These are phyloP conservation scores for Suhomyces bolitotheri DNA, from an alignment of 1,139 yeast species.

Conservation along the genomic window DNA sequence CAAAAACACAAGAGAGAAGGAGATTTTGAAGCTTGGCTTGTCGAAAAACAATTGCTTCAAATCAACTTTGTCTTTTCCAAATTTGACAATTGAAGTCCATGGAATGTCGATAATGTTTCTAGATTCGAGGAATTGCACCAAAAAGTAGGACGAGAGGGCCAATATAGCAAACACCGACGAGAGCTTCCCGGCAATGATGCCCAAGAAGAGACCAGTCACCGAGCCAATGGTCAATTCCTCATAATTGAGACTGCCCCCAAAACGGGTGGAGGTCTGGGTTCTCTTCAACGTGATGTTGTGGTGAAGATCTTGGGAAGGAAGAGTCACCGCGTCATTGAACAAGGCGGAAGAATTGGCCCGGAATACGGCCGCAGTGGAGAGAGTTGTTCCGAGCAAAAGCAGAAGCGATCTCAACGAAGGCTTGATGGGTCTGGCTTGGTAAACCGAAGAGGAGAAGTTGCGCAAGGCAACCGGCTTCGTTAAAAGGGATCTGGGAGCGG, in stretches of 20 bases:
- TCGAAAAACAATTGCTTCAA: conserved; percentile 56
- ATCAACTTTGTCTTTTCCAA: conserved; percentile 51
- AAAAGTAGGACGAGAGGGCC: conserved; percentile 51
- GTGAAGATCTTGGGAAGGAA: conserved; percentile 9
- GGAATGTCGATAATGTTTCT: conserved; percentile 56
- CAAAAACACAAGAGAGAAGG: conserved; percentile 58
- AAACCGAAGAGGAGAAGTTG: conserved; percentile 2
- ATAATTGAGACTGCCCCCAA: conserved; percentile 43
- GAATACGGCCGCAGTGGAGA: conserved; percentile 7
- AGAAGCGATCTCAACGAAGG: conserved; percentile 7
- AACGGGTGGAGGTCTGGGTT: conserved; percentile 7
- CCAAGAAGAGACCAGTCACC: conserved; percentile 61
- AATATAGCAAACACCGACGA: conserved; percentile 57
- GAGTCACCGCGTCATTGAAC: conserved; percentile 12
- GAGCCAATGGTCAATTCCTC: conserved; percentile 71
- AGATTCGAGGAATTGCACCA: conserved; percentile 59
- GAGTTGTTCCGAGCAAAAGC: conserved; percentile 10
- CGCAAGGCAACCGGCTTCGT: no score
- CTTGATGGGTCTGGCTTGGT: conserved; percentile 1
- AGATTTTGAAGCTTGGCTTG: conserved; percentile 64
- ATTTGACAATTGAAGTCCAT: conserved; percentile 44
- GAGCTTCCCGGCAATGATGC: conserved; percentile 65
- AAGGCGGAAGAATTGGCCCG: conserved; percentile 3
- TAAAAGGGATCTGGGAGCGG: conserved; percentile 3
- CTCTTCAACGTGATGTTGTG: conserved; percentile 4